phyloP scores from a whole-genome alignment of 1,139 yeast species.

The Yamadazyma songkhlaensis region DNA sequence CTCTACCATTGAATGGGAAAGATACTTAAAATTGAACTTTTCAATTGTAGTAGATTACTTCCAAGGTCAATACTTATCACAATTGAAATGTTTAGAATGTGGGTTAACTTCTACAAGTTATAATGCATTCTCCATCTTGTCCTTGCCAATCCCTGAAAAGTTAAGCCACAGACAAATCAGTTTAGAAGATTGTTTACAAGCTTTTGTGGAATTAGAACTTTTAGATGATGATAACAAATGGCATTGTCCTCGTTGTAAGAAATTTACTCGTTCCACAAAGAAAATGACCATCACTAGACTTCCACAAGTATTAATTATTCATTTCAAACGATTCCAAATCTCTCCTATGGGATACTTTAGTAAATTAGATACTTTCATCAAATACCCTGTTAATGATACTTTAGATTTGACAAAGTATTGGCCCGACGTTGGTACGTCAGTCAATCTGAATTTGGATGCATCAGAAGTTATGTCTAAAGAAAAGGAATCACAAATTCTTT shows the following conservation, averaged over 20 bases:
- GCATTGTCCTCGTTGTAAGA: slow-evolving; percentile 83
- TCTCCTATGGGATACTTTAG: slow-evolving; percentile 43
- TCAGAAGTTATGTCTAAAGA: slow-evolving; percentile 26
- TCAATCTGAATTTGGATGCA: slow-evolving; percentile 16
- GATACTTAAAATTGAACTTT: slow-evolving; percentile 79
- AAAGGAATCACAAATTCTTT: slow-evolving; percentile 43
- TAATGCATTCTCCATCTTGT: slow-evolving; percentile 72
- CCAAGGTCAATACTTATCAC: slow-evolving; percentile 89
- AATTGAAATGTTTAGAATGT: slow-evolving; percentile 74
- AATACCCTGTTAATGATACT: slow-evolving; percentile 53
- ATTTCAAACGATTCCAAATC: slow-evolving; percentile 73
- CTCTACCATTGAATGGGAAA: slow-evolving; percentile 92
- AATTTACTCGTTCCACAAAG: slow-evolving; percentile 64
- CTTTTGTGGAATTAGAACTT: slow-evolving; percentile 64
- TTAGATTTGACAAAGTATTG: slow-evolving; percentile 76
- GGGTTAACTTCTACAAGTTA: slow-evolving; percentile 81
- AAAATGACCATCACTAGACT: slow-evolving; percentile 66
- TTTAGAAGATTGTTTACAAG: slow-evolving; percentile 64
- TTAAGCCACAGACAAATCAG: slow-evolving; percentile 24
- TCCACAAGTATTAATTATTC: slow-evolving; percentile 71
- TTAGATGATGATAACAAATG: slow-evolving; percentile 84
- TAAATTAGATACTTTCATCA: slow-evolving; percentile 62
- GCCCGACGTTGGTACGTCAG: slow-evolving; percentile 53
- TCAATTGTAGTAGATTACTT: slow-evolving; percentile 83
- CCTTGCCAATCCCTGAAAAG: slow-evolving; percentile 66